Evolutionary conservation across 148 eudicot species (phyloP), one percentile per base, ranked within the genome.

Genomic region (Dysphania ambrosioides): DNA sequence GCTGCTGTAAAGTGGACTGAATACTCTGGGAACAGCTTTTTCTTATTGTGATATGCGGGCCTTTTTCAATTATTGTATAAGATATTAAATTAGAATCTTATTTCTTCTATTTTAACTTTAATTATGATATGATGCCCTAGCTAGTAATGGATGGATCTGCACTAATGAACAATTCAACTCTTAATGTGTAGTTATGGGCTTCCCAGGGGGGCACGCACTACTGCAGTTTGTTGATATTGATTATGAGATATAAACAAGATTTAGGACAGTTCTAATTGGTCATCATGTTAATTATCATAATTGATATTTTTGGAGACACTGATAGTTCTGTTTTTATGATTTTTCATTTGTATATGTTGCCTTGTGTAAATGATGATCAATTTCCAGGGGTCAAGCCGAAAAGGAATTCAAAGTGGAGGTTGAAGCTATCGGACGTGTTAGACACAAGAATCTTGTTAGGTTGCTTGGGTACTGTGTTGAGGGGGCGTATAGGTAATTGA

Each of bases 371-470:
- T 75, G 58, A n/a, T n/a, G 58, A 59, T 60, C 24, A 24, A 60
- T 67, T 83, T 26, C 74, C 84, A 95, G 98, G 89, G 98, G 97
- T 62, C 98, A 95, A 74, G 98, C 98, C 8, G 97, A 95, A 80
- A 95, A 82, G 79, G 98, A 95, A 76, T 95, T 95, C 66, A 90
- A 88, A 77, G 98, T 92, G 63, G 98, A 95, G 83, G 96, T 95
- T 42, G 97, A 92, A 61, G 97, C 87, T 70, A 92, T 95, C 73
- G 98, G 98, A 80, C 97, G 97, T 65, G 98, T 92, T 11, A 85
- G 93, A 68, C 98, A 95, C 83, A 95, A 95, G 79, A 91, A 92
- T 86, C 97, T 95, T 9, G 97, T 92, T 70, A 85, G 97, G 74
- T 82, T 95, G 79, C 86, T 95, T 44, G 98, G 98, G 29, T 95